Evolutionary conservation across 257 asterid species (phyloP).

Genomic region (Orobanche coerulescens): DNA sequence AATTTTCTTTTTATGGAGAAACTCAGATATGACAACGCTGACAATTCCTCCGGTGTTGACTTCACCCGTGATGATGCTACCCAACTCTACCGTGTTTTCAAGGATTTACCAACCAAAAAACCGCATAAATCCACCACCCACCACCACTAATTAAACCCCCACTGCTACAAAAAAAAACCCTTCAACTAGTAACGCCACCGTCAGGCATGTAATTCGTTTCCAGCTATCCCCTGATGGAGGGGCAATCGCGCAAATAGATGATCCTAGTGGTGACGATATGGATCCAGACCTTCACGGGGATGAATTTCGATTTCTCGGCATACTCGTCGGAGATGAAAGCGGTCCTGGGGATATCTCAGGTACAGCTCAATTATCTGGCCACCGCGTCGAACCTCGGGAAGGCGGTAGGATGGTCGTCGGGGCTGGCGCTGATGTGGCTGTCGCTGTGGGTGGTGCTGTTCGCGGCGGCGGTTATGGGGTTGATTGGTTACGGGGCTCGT

Average conservation of each 20-base stretch:
- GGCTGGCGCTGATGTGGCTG: conserved; percentile 54
- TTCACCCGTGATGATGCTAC: too few relatives aligned
- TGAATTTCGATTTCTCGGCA: conserved; percentile 79
- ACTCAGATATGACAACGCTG: too few relatives aligned
- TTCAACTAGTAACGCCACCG: neutral
- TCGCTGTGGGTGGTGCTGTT: conserved; percentile 71
- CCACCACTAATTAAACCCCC: neutral
- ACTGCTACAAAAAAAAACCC: neutral
- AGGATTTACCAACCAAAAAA: neutral
- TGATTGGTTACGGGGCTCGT: conserved; percentile 90
- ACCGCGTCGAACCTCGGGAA: too few relatives aligned
- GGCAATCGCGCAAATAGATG: too few relatives aligned
- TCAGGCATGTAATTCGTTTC: neutral
- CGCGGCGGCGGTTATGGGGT: conserved; percentile 67
- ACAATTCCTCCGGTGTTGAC: too few relatives aligned
- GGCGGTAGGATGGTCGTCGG: too few relatives aligned
- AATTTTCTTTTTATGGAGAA: too few relatives aligned
- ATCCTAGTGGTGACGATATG: too few relatives aligned
- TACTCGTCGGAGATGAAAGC: conserved; percentile 70
- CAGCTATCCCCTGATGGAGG: conserved; percentile 32
- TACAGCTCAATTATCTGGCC: too few relatives aligned
- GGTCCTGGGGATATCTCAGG: conserved; percentile 62
- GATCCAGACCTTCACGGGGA: conserved; percentile 83
- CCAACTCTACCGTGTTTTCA: too few relatives aligned
- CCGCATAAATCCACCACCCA: too few relatives aligned